These are phyloP conservation scores for Populus euphratica DNA, from an alignment of 345 rosid genomes.

Conservation along the genomic window DNA sequence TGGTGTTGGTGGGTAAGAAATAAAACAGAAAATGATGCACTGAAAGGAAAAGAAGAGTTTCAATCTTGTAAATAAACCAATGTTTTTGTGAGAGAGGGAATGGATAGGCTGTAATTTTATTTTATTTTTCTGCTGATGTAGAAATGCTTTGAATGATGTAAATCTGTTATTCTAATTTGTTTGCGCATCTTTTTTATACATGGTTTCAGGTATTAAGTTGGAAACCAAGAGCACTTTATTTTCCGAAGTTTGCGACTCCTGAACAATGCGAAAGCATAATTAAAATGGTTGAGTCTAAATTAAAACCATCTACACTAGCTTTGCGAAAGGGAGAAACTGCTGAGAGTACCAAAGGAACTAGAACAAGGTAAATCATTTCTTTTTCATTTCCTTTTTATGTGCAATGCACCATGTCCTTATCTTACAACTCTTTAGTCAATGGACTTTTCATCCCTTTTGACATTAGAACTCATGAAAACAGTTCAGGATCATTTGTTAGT, in stretches of 20 bases:
- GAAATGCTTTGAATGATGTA: not conserved
- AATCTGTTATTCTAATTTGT: not conserved
- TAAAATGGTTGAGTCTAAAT: slow-evolving; percentile 43
- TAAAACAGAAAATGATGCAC: not conserved
- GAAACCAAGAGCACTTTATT: slow-evolving; percentile 70
- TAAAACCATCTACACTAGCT: slow-evolving; percentile 64
- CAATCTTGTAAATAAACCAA: not conserved
- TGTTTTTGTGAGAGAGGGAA: not conserved
- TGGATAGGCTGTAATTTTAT: not conserved
- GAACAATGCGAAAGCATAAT: slow-evolving; percentile 57
- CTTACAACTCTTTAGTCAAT: not conserved
- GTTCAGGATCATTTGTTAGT: slow-evolving; percentile 72
- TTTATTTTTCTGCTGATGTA: not conserved
- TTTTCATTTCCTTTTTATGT: not conserved
- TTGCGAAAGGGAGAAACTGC: slow-evolving; percentile 65
- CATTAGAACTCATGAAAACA: slow-evolving; percentile 24
- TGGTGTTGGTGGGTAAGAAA: not conserved
- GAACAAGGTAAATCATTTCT: slow-evolving; percentile 50
- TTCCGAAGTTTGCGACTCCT: slow-evolving; percentile 59
- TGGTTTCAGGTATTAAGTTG: slow-evolving; percentile 60
- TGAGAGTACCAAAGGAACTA: slow-evolving; percentile 63
- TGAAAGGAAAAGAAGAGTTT: not conserved
- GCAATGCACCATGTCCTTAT: not conserved
- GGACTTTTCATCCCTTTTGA: not conserved
- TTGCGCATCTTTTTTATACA: not conserved